Conservation (phyloP, 1,139 yeast species). For the Wickerhamomyces sp. region DNA sequence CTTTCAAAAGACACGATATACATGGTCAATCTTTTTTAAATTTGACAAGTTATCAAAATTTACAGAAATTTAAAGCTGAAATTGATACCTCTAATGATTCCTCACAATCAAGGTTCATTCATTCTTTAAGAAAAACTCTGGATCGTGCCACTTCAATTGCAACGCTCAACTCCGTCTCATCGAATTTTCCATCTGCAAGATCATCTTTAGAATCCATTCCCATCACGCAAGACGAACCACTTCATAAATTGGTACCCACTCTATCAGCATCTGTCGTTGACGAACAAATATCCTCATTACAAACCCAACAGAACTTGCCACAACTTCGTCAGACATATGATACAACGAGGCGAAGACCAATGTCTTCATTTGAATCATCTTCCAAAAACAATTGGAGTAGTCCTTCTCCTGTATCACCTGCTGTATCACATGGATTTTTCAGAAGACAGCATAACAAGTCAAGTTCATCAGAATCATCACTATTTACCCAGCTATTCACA, state of each 20-base stretch:
- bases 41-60: constrained; percentile 60
- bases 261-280: constrained; percentile 26
- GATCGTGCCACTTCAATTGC: constrained; percentile 29
- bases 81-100: constrained; percentile 42
- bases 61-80: constrained; percentile 42
- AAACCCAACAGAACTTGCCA: background rate
- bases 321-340: constrained; percentile 1
- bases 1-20: constrained; percentile 55
- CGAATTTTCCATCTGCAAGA: constrained; percentile 9
- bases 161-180: constrained; percentile 13
- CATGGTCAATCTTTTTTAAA: constrained; percentile 62
- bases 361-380: constrained; percentile 46
- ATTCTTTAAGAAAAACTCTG: constrained; percentile 43
- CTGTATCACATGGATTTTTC: constrained; percentile 45
- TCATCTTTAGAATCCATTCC: constrained; percentile 19
- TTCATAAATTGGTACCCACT: constrained; percentile 25
- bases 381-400: constrained; percentile 17
- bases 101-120: constrained; percentile 52
- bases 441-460: constrained; percentile 50
- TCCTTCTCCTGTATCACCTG: constrained; percentile 36
- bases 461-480: constrained; percentile 49
- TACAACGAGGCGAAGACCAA: constrained; percentile 36
- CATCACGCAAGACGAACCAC: background rate
- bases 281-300: constrained; percentile 1
- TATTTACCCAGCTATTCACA: constrained; percentile 30